A percentile compares a stretch with the other conserved stretches of the same genome.
Conservation (phyloP, 306 rosid genomes). For the Alnus rubra region DNA sequence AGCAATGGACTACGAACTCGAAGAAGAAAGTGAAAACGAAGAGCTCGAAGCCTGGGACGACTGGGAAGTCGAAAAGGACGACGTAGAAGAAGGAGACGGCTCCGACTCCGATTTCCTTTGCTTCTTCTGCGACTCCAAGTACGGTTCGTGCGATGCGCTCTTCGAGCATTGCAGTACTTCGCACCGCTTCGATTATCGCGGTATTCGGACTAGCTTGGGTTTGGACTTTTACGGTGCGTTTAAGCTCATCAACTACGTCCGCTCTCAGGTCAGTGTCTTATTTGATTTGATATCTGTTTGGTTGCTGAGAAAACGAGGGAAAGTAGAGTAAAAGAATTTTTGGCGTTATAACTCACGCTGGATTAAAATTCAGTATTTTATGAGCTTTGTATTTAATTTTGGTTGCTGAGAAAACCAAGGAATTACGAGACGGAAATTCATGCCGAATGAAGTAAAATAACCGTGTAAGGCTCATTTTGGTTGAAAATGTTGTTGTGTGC, state of each 20-base stretch:
- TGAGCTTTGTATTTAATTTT: not conserved
- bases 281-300: conserved; percentile 1
- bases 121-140: conserved; percentile 68
- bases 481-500: not conserved
- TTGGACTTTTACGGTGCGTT: conserved; percentile 78
- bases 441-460: not conserved
- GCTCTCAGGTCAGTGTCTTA: conserved; percentile 51
- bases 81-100: conserved; percentile 31
- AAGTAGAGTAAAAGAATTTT: not conserved
- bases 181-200: conserved; percentile 69
- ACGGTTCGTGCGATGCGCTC: conserved; percentile 38
- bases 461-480: not conserved
- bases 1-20: conserved; percentile 2
- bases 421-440: not conserved
- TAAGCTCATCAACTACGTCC: conserved; percentile 78
- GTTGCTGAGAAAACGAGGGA: not conserved
- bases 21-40: conserved; percentile 29
- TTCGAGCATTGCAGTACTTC: conserved; percentile 58
- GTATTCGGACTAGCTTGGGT: conserved; percentile 35
- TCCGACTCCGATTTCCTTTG: conserved; percentile 47
- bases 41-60: conserved; percentile 53
- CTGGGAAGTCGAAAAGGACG: conserved; percentile 52
- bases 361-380: not conserved
- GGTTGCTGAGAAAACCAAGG: not conserved
- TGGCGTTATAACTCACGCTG: not conserved